Evolutionary conservation across 139 green algal species (phyloP).

Genomic region (Marvania coccoides): DNA sequence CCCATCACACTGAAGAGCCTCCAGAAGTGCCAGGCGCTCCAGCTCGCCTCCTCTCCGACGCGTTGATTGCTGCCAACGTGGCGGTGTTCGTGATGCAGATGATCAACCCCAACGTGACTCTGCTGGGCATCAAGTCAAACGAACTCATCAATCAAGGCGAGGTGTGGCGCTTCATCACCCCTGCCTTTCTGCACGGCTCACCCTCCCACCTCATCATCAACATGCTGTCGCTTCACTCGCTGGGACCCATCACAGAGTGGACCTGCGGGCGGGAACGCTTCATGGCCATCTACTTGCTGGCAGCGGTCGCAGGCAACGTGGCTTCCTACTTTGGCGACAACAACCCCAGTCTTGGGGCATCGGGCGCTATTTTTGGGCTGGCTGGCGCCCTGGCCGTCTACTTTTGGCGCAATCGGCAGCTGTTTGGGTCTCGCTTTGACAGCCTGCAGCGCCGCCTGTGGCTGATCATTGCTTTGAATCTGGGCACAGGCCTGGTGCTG

Average conservation of each 20-base stretch:
- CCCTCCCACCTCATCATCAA: slow-evolving; percentile 54
- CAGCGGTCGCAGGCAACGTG: slow-evolving; percentile 30
- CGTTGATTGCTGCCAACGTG: not conserved
- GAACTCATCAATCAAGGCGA: slow-evolving; percentile 50
- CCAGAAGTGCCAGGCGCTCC: not conserved
- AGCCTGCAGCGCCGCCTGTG: not conserved
- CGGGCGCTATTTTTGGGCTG: slow-evolving; percentile 28
- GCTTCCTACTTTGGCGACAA: slow-evolving; percentile 17
- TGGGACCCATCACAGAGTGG: slow-evolving; percentile 27
- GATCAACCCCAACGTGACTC: not conserved
- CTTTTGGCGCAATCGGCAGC: not conserved
- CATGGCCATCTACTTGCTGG: slow-evolving; percentile 21
- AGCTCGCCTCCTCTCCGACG: not conserved
- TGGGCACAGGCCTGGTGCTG: not conserved
- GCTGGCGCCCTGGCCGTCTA: slow-evolving; percentile 23
- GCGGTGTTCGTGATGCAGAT: not conserved
- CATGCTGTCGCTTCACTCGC: slow-evolving; percentile 16
- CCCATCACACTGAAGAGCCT: not conserved
- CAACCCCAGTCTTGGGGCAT: slow-evolving; percentile 19
- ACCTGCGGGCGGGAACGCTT: slow-evolving; percentile 23
- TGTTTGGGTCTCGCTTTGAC: not conserved
- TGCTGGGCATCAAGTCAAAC: slow-evolving; percentile 29
- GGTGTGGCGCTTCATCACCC: slow-evolving; percentile 61
- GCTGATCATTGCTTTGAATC: not conserved
- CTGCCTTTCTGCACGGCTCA: slow-evolving; percentile 60